phyloP scores from a whole-genome alignment of 2,329 filamentous ascomycete species.

The Dothistroma pini region DNA sequence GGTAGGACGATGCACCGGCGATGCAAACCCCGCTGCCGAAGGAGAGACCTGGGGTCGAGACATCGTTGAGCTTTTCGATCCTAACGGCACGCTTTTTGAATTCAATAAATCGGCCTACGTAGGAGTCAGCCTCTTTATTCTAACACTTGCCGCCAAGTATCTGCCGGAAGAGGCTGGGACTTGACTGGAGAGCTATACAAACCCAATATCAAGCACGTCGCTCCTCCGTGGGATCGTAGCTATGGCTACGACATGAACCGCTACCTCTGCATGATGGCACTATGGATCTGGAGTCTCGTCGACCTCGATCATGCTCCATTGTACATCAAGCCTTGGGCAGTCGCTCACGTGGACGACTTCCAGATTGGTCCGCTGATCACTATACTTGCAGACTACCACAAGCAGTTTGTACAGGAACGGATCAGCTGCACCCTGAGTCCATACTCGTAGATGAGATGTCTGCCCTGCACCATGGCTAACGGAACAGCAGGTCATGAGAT shows the following conservation, averaged over 20 bases:
- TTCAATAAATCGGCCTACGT: slow-evolving; percentile 63
- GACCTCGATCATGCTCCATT: slow-evolving; percentile 45
- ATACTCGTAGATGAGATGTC: neutral
- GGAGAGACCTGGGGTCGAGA: slow-evolving; percentile 56
- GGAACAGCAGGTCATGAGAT: slow-evolving; percentile 21
- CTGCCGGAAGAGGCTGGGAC: slow-evolving; percentile 46
- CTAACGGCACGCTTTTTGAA: slow-evolving; percentile 56
- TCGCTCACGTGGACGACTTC: slow-evolving; percentile 59
- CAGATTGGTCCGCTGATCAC: slow-evolving; percentile 57
- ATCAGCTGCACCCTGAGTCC: slow-evolving; percentile 19
- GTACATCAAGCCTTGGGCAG: slow-evolving; percentile 45
- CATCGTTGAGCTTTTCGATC: slow-evolving; percentile 55
- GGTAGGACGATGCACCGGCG: slow-evolving; percentile 52
- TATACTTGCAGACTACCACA: slow-evolving; percentile 51
- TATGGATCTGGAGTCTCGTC: slow-evolving; percentile 58
- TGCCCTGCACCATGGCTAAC: neutral
- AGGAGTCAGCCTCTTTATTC: slow-evolving; percentile 57
- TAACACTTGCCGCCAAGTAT: slow-evolving; percentile 60
- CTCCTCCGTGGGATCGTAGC: slow-evolving; percentile 61
- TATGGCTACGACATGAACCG: slow-evolving; percentile 64
- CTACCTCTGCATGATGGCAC: slow-evolving; percentile 56
- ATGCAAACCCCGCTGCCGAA: slow-evolving; percentile 56
- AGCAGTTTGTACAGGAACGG: slow-evolving; percentile 44
- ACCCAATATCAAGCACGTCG: slow-evolving; percentile 57
- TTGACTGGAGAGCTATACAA: slow-evolving; percentile 53